These are phyloP conservation scores for Colletotrichum camelliae DNA, from an alignment of 2,329 filamentous ascomycete species.

Conservation along the genomic window DNA sequence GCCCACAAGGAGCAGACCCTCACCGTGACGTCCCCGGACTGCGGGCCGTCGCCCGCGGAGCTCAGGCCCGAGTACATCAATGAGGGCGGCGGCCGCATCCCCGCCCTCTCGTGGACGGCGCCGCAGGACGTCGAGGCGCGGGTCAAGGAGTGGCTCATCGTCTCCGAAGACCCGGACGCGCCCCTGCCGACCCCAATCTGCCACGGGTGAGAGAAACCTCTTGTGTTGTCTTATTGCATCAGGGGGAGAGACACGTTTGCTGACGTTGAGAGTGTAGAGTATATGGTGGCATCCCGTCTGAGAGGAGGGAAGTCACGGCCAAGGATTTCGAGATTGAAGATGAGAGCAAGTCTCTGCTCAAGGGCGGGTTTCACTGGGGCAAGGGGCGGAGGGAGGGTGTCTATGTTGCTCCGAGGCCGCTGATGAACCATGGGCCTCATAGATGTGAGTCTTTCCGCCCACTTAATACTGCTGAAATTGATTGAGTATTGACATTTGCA, in stretches of 20 bases:
- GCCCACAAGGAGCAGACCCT: conserved; percentile 39
- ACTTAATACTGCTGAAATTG: background rate
- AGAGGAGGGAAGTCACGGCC: conserved; percentile 35
- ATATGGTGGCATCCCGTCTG: conserved; percentile 43
- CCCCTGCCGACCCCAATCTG: conserved; percentile 48
- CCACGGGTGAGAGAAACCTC: conserved; percentile 42
- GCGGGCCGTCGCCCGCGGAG: conserved; percentile 39
- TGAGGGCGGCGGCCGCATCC: conserved; percentile 44
- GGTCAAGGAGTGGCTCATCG: conserved; percentile 50
- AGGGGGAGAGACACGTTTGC: background rate
- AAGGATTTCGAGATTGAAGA: conserved; percentile 42
- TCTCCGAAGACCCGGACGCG: conserved; percentile 53
- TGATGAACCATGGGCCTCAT: conserved; percentile 56
- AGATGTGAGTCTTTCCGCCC: conserved; percentile 40
- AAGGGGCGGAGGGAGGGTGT: conserved; percentile 42
- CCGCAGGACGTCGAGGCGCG: conserved; percentile 28
- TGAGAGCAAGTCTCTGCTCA: conserved; percentile 32
- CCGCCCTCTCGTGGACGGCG: conserved; percentile 44
- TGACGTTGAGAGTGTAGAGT: conserved; percentile 24
- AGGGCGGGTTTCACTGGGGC: conserved; percentile 53
- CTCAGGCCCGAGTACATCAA: conserved; percentile 42
- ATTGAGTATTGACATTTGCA: conserved; percentile 15
- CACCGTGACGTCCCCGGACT: conserved; percentile 42
- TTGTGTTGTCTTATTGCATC: background rate
- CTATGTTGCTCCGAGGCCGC: conserved; percentile 51